Base-by-base conservation (phyloP, 2,329 filamentous ascomycete genomes). In the Teratosphaeria nubilosa region DNA sequence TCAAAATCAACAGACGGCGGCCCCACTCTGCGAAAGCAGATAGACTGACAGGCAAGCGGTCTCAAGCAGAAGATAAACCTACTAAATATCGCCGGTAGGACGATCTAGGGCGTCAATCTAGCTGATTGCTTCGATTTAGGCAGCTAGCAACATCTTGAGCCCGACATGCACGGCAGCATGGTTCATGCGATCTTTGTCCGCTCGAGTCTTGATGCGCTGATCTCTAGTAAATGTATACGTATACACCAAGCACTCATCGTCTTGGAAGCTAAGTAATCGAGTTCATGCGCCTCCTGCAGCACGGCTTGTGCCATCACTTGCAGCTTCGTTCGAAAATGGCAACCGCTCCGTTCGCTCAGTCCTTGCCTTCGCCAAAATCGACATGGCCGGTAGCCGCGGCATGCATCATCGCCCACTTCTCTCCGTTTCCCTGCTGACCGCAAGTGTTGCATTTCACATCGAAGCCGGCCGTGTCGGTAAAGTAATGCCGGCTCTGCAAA, bases 401-500 rank as follows among this genome's bases (percentile, higher is more conserved):
- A 69, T 91, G 87, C 63, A 80, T 75, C 16, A 80, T 75, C 1
- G 86, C 84, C 58, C 80, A 82, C 50, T 75, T 74, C 70, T 90
- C 79, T 1, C 88, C 88, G 58, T 83, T 82, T 0, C 88, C 85
- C 20, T 85, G 80, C 79, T 83, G 84, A 2, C 82, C 80, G 68
- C 88, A 92, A 2, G 80, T 76, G 63, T 91, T 90, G 72, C 92
- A 97, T 67, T 80, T 84, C 59, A 96, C 82, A 41, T 82, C 79
- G 68, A 96, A 90, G 0, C 86, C 86, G 24, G 87, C 82, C 0
- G 90, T 95, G 70, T 96, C 90, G 0, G 91, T 96, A 67, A 84
- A 96, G 70, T 97, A 97, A 70, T 95, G 84, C 59, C 80, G 84
- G 56, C 83, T 80, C 63, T 86, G 80, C 45, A 97, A 77, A 60